These are phyloP conservation scores for Tetraselmis striata DNA, from an alignment of 139 green algal genomes.

Conservation along the genomic window DNA sequence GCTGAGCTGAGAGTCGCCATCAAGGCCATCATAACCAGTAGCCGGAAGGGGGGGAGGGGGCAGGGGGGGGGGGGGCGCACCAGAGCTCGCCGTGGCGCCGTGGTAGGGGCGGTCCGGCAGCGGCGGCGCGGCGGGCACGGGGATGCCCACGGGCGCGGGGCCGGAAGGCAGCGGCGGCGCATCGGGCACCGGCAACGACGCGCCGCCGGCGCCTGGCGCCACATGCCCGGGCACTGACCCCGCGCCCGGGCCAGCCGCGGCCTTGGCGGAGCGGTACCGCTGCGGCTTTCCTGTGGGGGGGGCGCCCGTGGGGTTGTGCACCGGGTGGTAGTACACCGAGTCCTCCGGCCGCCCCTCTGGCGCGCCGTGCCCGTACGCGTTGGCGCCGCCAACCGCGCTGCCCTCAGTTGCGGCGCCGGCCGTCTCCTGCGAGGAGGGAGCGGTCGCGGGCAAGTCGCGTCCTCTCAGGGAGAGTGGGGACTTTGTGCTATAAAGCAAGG, in stretches of 20 bases:
- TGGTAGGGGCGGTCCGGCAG: no score
- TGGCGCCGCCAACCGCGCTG: not conserved
- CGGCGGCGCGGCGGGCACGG: constrained; percentile 30
- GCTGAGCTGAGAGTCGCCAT: no score
- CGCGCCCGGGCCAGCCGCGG: not conserved
- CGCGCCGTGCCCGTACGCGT: constrained; percentile 21
- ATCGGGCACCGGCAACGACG: constrained; percentile 48
- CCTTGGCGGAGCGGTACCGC: constrained; percentile 28
- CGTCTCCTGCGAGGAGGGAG: not conserved
- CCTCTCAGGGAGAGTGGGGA: no score
- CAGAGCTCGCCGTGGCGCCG: no score
- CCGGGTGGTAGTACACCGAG: constrained; percentile 67
- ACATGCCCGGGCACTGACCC: not conserved
- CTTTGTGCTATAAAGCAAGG: no score
- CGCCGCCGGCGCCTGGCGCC: not conserved
- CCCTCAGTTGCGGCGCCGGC: not conserved
- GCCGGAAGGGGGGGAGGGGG: no score
- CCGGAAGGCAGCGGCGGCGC: constrained; percentile 55
- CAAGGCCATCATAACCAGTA: no score
- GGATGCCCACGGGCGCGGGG: constrained; percentile 28
- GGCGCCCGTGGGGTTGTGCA: constrained; percentile 54
- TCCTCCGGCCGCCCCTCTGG: constrained; percentile 33
- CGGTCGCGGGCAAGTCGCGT: not conserved
- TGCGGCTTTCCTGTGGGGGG: constrained; percentile 49
- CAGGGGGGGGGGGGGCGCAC: no score